Conservation (phyloP, 2,329 filamentous ascomycete genomes). For the Pyrenochaeta sp. region DNA sequence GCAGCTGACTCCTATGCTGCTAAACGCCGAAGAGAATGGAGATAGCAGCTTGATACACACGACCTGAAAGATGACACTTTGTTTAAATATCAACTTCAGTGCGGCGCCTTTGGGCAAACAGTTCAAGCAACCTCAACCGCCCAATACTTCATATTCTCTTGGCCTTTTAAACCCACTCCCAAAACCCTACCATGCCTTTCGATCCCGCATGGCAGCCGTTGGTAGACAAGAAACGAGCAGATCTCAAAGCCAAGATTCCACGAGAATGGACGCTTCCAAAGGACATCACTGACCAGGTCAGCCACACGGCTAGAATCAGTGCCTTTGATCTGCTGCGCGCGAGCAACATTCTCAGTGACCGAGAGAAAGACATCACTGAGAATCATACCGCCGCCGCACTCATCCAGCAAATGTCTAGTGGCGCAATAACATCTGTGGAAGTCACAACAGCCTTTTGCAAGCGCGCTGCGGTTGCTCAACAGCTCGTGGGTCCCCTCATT, state of each 20-base stretch:
- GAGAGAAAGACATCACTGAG: conserved; percentile 57
- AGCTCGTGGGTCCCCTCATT: conserved; percentile 51
- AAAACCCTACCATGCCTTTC: no score
- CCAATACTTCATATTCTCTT: no score
- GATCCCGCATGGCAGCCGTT: no score
- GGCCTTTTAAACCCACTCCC: no score
- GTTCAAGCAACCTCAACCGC: no score
- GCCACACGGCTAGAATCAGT: conserved; percentile 54
- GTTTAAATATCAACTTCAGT: no score
- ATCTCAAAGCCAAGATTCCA: conserved; percentile 46
- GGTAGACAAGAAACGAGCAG: no score
- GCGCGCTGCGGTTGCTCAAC: conserved; percentile 59
- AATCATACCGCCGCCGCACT: conserved; percentile 44
- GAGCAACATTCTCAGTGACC: conserved; percentile 61
- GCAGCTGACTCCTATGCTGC: no score
- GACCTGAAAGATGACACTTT: no score
- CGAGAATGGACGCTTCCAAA: conserved; percentile 48
- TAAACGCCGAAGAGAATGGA: no score
- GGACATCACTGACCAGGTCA: conserved; percentile 12
- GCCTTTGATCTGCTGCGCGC: conserved; percentile 60
- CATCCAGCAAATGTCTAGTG: conserved; percentile 41
- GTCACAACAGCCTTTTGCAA: conserved; percentile 61
- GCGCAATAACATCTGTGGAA: conserved; percentile 56
- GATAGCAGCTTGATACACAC: no score
- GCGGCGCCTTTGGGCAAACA: no score